Base-by-base conservation (phyloP, 805 yeast genomes). In the Metschnikowia similis region DNA sequence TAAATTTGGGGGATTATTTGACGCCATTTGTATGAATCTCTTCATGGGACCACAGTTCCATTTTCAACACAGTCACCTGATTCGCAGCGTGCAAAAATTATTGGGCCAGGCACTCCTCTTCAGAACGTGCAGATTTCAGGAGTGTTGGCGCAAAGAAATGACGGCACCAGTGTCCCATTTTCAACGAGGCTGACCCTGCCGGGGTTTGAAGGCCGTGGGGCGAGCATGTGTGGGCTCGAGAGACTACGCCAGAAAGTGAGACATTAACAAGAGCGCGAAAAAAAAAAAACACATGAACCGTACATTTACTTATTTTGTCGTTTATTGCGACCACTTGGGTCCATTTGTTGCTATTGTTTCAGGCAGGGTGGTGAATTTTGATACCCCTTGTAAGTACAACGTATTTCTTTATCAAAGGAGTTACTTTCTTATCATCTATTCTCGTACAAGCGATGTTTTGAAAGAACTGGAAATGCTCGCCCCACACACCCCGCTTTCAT, bases 301-400 rank as follows among this genome's bases (percentile, higher is more conserved):
- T 31, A 28, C 41, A 38, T 38, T 8, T 26, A 38, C 41, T 32
- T 41, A 14, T 41, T 41, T 21, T 9, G 27, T 41, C 36, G 37
- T 30, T 41, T 13, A 14, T 41, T 41, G 45, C 45, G 45, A 41
- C 45, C 14, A 17, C 30, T 41, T 21, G 21, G 6, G 35, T 41
- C n/a, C 36, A 41, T 41, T 41, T 32, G 45, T 41, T 41, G 45
- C 45, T 41, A 41, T 41, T 31, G 45, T 41, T 37, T 13, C 36
- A 31, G 16, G n/a, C 30, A n/a, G 36, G 43, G 44, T 30, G 10
- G 7, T 27, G 17, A 16, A n/a, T 30, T 21, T 11, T n/a, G 10
- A 38, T n/a, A 2, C 31, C 21, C 5, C 27, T 36, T 6, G 11
- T 13, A 16, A 8, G 13, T 21, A 4, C 14, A 17, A 14, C 5